phyloP scores from a whole-genome alignment of 1,284 basidiomycete genomes.

The Boletellus deceptivus region DNA sequence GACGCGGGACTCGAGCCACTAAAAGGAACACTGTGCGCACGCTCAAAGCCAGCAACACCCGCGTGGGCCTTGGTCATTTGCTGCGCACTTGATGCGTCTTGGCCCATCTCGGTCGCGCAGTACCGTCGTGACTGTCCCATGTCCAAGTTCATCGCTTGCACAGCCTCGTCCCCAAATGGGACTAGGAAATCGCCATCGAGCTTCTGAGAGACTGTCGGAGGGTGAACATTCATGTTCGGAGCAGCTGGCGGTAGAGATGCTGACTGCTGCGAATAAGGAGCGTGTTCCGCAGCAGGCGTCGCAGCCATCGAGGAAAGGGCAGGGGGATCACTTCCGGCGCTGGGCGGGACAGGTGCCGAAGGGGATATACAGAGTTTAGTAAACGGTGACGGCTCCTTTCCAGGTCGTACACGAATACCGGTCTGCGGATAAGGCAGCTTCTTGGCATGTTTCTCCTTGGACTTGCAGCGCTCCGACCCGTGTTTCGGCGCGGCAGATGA shows the following conservation, averaged over 20 bases:
- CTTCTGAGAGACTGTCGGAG: conserved; percentile 14
- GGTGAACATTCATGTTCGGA: conserved; percentile 5
- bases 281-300: conserved; percentile 16
- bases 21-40: conserved; percentile 22
- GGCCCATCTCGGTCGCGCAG: conserved; percentile 14
- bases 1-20: conserved; percentile 25
- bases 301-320: conserved; percentile 11
- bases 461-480: conserved; percentile 20
- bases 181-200: conserved; percentile 27
- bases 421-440: conserved; percentile 39
- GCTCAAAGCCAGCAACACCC: conserved; percentile 18
- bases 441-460: conserved; percentile 39
- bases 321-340: conserved; percentile 8
- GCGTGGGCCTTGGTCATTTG: conserved; percentile 11
- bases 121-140: conserved; percentile 21
- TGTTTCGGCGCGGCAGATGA: conserved; percentile 12
- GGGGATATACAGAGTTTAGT: conserved; percentile 14
- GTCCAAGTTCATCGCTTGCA: conserved; percentile 15
- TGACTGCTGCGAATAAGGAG: conserved; percentile 15
- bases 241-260: conserved; percentile 8
- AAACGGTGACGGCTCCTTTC: conserved; percentile 33
- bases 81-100: conserved; percentile 13
- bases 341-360: neutral
- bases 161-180: conserved; percentile 25
- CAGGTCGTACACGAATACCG: conserved; percentile 43